Evolutionary conservation across 2,329 filamentous ascomycete genomes (phyloP).

Genomic region (Corinectria fuckeliana): DNA sequence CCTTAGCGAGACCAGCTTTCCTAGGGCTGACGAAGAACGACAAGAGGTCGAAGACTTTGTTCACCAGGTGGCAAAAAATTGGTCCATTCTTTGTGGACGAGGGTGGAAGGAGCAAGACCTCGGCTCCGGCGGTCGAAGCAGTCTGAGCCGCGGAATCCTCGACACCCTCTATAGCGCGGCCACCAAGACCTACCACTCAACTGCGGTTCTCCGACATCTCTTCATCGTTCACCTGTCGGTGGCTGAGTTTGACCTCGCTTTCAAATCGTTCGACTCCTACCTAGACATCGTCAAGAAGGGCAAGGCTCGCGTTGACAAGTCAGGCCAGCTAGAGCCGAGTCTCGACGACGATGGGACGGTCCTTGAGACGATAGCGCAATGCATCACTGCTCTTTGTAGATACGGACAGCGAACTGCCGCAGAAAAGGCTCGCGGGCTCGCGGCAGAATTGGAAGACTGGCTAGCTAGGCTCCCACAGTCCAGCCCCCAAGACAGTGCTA

Average conservation of each 20-base stretch:
- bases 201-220: slow-evolving; percentile 81
- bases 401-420: slow-evolving; percentile 78
- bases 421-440: slow-evolving; percentile 78
- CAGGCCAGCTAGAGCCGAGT: slow-evolving; percentile 70
- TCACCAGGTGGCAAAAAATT: slow-evolving; percentile 81
- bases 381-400: slow-evolving; percentile 79
- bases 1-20: slow-evolving; percentile 81
- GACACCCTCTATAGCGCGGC: slow-evolving; percentile 90
- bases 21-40: slow-evolving; percentile 80
- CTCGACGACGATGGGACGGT: slow-evolving; percentile 82
- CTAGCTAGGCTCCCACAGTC: slow-evolving; percentile 64
- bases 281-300: slow-evolving; percentile 85
- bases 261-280: slow-evolving; percentile 92
- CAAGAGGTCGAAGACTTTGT: slow-evolving; percentile 84
- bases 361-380: slow-evolving; percentile 79
- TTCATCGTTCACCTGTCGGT: slow-evolving; percentile 88
- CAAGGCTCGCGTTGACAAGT: slow-evolving; percentile 83
- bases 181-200: slow-evolving; percentile 95
- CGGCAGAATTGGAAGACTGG: slow-evolving; percentile 75
- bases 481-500: slow-evolving; percentile 36
- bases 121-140: slow-evolving; percentile 79
- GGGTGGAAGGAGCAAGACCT: slow-evolving; percentile 83
- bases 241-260: slow-evolving; percentile 89
- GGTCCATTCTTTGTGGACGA: slow-evolving; percentile 80
- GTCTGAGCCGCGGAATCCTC: slow-evolving; percentile 76